Percentiles rank a stretch among this genome's conserved stretches.
phyloP scores from a whole-genome alignment of 2,329 filamentous ascomycete genomes.

The Penicillium sp. region DNA sequence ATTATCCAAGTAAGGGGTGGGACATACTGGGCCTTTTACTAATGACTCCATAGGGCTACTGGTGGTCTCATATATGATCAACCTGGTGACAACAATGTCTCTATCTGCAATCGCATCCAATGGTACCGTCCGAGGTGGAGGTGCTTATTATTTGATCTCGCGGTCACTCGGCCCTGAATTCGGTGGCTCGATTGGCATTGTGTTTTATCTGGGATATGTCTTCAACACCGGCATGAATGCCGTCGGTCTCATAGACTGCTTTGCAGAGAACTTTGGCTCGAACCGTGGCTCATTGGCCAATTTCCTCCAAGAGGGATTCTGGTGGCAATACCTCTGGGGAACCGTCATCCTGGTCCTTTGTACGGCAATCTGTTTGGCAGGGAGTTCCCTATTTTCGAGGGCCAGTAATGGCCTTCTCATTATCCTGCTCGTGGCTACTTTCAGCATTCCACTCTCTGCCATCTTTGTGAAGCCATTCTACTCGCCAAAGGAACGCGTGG shows the following conservation, averaged over 20 bases:
- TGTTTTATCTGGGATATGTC: conserved; percentile 89
- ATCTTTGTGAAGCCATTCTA: conserved; percentile 70
- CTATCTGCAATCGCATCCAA: conserved; percentile 89
- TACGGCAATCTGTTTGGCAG: conserved; percentile 75
- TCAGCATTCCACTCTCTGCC: conserved; percentile 83
- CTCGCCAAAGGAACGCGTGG: conserved; percentile 64
- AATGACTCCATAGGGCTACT: conserved; percentile 63
- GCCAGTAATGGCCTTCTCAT: conserved; percentile 77
- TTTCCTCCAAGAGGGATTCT: conserved; percentile 71
- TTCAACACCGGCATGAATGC: conserved; percentile 88
- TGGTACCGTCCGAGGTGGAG: conserved; percentile 83
- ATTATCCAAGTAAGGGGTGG: conserved; percentile 6
- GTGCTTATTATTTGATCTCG: conserved; percentile 87
- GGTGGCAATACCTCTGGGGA: conserved; percentile 76
- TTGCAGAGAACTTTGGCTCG: conserved; percentile 73
- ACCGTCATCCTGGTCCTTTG: conserved; percentile 73
- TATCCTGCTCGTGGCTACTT: conserved; percentile 71
- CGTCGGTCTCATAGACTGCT: conserved; percentile 81
- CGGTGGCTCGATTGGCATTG: conserved; percentile 82
- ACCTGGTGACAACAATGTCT: conserved; percentile 83
- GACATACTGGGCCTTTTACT: conserved; percentile 20
- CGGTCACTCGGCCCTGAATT: conserved; percentile 85
- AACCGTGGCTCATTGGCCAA: conserved; percentile 60
- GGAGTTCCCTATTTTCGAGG: conserved; percentile 77
- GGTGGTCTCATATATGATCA: conserved; percentile 74